Conservation (phyloP, 2,329 filamentous ascomycete species). For the Neodidymelliopsis sp. region DNA sequence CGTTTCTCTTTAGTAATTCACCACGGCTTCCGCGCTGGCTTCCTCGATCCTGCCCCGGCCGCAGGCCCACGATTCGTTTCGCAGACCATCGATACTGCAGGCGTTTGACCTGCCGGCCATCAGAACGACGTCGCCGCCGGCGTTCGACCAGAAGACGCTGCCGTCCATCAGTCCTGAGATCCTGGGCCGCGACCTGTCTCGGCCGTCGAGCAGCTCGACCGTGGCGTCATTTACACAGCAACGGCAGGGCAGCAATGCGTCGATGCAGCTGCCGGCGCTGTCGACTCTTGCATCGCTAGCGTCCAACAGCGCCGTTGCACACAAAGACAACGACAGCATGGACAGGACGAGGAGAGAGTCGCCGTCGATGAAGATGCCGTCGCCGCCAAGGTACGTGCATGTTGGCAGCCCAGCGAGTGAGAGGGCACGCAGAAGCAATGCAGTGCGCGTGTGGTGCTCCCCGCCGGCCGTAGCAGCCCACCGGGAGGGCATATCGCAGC, state of each 20-base stretch:
- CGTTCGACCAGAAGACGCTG: slow-evolving; percentile 56
- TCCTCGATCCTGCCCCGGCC: slow-evolving; percentile 65
- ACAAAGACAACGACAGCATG: slow-evolving; percentile 35
- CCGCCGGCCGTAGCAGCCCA: slow-evolving; percentile 29
- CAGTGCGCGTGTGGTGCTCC: slow-evolving; percentile 22
- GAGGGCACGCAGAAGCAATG: neutral
- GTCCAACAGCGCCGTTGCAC: slow-evolving; percentile 58
- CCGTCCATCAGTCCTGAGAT: slow-evolving; percentile 55
- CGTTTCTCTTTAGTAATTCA: slow-evolving; percentile 47
- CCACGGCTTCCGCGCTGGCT: slow-evolving; percentile 67
- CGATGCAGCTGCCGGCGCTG: slow-evolving; percentile 62
- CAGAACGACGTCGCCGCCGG: slow-evolving; percentile 53
- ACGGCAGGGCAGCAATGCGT: slow-evolving; percentile 50
- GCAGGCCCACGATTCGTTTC: slow-evolving; percentile 62
- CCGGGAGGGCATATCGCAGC: slow-evolving; percentile 42
- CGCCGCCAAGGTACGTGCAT: slow-evolving; percentile 42
- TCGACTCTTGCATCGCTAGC: slow-evolving; percentile 67
- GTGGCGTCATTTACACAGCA: slow-evolving; percentile 54
- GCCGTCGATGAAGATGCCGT: slow-evolving; percentile 37
- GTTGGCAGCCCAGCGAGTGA: neutral
- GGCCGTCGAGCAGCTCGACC: slow-evolving; percentile 61
- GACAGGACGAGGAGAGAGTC: slow-evolving; percentile 31
- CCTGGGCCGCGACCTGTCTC: slow-evolving; percentile 58
- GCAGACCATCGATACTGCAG: slow-evolving; percentile 59
- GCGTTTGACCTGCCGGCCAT: slow-evolving; percentile 56